Conservation (phyloP, 2,329 filamentous ascomycete genomes). For the Lasiodiplodia theobromae region DNA sequence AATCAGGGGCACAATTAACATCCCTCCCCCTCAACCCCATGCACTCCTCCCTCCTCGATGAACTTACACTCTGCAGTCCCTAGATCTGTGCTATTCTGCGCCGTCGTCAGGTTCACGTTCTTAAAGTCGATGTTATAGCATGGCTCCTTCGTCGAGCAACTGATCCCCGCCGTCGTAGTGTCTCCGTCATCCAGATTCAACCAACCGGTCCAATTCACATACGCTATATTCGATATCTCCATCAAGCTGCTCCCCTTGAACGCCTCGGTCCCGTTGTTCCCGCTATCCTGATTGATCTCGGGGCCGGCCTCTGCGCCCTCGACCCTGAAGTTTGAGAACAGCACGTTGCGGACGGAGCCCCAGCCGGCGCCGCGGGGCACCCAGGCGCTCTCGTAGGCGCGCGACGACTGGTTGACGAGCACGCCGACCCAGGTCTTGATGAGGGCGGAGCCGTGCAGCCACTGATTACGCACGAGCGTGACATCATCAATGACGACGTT, state of each 20-base stretch:
- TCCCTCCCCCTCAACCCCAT: slow-evolving; percentile 40
- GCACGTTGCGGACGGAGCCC: slow-evolving; percentile 60
- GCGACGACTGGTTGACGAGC: slow-evolving; percentile 49
- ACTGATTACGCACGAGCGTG: slow-evolving; percentile 52
- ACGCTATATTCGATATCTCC: slow-evolving; percentile 57
- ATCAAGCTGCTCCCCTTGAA: slow-evolving; percentile 59
- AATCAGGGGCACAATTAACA: slow-evolving; percentile 25
- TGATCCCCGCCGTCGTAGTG: slow-evolving; percentile 51
- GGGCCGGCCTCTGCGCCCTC: slow-evolving; percentile 54
- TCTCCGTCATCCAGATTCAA: slow-evolving; percentile 39
- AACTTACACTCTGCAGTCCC: slow-evolving; percentile 48
- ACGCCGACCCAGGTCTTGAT: slow-evolving; percentile 65
- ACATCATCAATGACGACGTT: slow-evolving; percentile 59
- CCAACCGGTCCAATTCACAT: slow-evolving; percentile 61
- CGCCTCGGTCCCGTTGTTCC: slow-evolving; percentile 59
- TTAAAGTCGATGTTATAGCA: slow-evolving; percentile 60
- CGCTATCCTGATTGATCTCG: slow-evolving; percentile 57
- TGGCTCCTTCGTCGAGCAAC: slow-evolving; percentile 57
- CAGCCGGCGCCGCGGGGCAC: slow-evolving; percentile 61
- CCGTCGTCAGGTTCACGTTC: slow-evolving; percentile 47
- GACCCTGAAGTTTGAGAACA: slow-evolving; percentile 60
- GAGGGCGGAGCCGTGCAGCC: slow-evolving; percentile 59
- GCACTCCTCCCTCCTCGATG: slow-evolving; percentile 47
- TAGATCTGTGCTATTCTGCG: slow-evolving; percentile 42
- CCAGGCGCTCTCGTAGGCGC: slow-evolving; percentile 56